Evolutionary conservation across 768 basidiomycete species (phyloP).

Genomic region (Leccinum imitatum): DNA sequence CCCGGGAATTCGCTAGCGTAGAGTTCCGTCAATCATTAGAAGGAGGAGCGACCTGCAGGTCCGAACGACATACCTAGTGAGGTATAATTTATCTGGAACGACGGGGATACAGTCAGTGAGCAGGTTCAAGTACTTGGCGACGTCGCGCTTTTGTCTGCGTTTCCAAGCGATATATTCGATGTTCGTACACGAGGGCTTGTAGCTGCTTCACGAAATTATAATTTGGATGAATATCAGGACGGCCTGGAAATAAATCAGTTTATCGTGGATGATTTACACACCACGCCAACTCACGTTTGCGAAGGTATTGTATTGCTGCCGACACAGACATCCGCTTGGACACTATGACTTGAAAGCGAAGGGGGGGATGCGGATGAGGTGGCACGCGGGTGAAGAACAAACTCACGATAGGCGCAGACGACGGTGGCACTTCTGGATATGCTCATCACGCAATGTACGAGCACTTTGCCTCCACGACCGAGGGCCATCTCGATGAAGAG

Average conservation of each 20-base stretch:
- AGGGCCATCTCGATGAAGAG: constrained; percentile 63
- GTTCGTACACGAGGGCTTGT: constrained; percentile 42
- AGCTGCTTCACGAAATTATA: constrained; percentile 60
- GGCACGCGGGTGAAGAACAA: constrained; percentile 2
- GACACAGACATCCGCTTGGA: constrained; percentile 40
- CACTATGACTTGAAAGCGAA: constrained; percentile 46
- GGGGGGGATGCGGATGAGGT: not conserved
- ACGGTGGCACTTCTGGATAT: constrained; percentile 67
- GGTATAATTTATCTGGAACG: constrained; percentile 46
- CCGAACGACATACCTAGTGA: constrained; percentile 46
- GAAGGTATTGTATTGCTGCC: constrained; percentile 49
- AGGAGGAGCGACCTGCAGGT: not conserved
- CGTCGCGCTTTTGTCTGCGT: constrained; percentile 51
- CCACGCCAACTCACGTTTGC: constrained; percentile 40
- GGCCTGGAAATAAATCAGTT: constrained; percentile 28
- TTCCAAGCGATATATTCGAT: constrained; percentile 58
- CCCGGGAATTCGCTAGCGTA: constrained; percentile 53
- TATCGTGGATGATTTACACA: constrained; percentile 3
- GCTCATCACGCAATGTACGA: constrained; percentile 76
- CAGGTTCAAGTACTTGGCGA: constrained; percentile 50
- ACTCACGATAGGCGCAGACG: constrained; percentile 55
- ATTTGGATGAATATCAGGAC: constrained; percentile 40
- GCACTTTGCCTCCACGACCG: constrained; percentile 49
- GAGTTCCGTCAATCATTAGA: not conserved
- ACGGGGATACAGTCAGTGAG: constrained; percentile 53